Evolutionary conservation across 176 grass and related monocot genomes (phyloP), one percentile per base, ranked within the genome.

Genomic region (Secale cereale): DNA sequence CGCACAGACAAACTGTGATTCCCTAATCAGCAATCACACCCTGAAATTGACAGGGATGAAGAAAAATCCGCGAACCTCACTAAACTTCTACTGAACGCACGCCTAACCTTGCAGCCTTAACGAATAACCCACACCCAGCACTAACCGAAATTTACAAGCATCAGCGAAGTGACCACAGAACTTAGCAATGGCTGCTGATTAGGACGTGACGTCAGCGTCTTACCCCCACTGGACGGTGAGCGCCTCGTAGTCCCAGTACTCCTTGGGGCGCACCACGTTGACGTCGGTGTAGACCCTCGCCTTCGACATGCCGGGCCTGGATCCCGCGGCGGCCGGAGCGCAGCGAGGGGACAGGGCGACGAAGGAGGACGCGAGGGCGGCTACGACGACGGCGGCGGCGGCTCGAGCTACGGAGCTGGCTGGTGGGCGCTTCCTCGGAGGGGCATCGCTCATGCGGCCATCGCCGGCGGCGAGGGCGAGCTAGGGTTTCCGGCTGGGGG

Each of bases 171-270:
- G 36, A 78, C 54, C 50, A 46, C 22, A 59, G 20, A 72, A 33
- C 40, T 57, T 56, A 82, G 59, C 84, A 35, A 39, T 2, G 40
- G 12, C 33, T 35, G 65, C 56, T 37, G 54, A 69, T 57, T 13
- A 79, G 61, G 65, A 29, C 26, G 32, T 40, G 74, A 78, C 65
- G 46, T 37, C 15, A 80, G 14, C 29, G 70, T 28, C 86, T 78
- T 73, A 97, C 94, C 94, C 94, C 94, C 94, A 97, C 54, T 91
- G 89, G 36, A 93, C 94, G 83, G 89, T 83, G 78, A 93, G 91
- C 19, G 94, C 85, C 90, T 97, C 91, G 78, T 97, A 97, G 83
- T 97, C 94, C 94, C 94, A 97, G 89, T 93, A 97, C 76, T 97
- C 94, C 91, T 93, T 97, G n/a, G 94, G 89, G 17, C 94, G 94